Base-by-base conservation (phyloP, 2,329 filamentous ascomycete genomes). In the Diplodia corticola region DNA sequence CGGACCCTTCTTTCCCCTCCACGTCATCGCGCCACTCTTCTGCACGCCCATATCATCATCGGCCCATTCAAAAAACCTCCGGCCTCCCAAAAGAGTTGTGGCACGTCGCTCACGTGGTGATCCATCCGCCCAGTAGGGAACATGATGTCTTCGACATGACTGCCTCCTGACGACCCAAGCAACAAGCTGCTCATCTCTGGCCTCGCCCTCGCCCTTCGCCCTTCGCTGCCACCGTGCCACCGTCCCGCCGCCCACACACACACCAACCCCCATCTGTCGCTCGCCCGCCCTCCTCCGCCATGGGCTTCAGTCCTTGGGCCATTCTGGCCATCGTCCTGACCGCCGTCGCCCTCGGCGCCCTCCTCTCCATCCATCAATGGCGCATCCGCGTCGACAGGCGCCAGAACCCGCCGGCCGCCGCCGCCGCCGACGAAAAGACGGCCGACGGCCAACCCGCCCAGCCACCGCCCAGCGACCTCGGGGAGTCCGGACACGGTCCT, bases 111-210 rank as follows among this genome's bases (percentile, higher is more conserved):
- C 57, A 49, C 57, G 40, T 61, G 57, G 40, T 61, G 20, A 44
- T 33, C 48, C 37, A 15, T 49, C 15, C n/a, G 30, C n/a, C 30
- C 17, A 20, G 13, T 44, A 30, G 33, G 24, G 37, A 60, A 60
- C 37, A 61, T 49, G 26, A 61, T 49, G 57, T 35, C 57, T 61
- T 48, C 44, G 55, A 60, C 55, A 30, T 37, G n/a, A n/a, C 55
- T n/a, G 17, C n/a, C 57, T 61, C 44, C 37, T 46, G 37, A 35
- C 40, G n/a, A 13, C 44, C 22, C 33, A 10, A 48, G 37, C 33
- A 10, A 48, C 55, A 30, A 26, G 15, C 35, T 12, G 10, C 33
- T 35, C 33, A 35, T 13, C 33, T 35, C 33, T 35, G 33, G 33
- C 6, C 28, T 28, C 28, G 28, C 28, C 33, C 33, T 35, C 33